Evolutionary conservation across 192 early-diverging fungal genomes (phyloP).

Genomic region (Entrophospora sp.): DNA sequence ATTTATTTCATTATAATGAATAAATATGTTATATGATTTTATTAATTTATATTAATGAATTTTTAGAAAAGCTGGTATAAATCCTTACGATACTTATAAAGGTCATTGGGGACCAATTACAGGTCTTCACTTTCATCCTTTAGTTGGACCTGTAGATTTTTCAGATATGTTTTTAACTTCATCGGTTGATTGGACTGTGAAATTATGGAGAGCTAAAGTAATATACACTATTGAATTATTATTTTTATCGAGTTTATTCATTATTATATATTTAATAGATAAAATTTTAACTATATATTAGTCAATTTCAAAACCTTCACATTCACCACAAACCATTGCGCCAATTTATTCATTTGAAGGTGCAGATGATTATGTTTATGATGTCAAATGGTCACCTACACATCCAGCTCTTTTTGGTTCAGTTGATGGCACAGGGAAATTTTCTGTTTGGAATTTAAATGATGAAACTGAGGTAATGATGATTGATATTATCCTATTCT

Average conservation of each 20-base stretch:
- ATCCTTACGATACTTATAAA: slow-evolving; percentile 71
- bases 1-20: background rate
- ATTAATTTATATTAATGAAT: background rate
- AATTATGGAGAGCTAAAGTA: slow-evolving; percentile 81
- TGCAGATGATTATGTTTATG: slow-evolving; percentile 94
- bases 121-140: slow-evolving; percentile 85
- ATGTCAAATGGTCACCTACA: slow-evolving; percentile 95
- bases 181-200: slow-evolving; percentile 96
- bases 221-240: background rate
- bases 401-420: slow-evolving; percentile 91
- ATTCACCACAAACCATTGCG: slow-evolving; percentile 39
- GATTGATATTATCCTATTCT: slow-evolving; percentile 1
- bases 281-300: slow-evolving; percentile 11
- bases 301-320: slow-evolving; percentile 43
- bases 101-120: slow-evolving; percentile 88
- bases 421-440: slow-evolving; percentile 81
- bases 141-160: slow-evolving; percentile 70
- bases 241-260: background rate
- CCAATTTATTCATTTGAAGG: slow-evolving; percentile 84
- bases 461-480: slow-evolving; percentile 66
- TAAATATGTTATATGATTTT: background rate
- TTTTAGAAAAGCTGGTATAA: slow-evolving; percentile 89
- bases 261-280: background rate
- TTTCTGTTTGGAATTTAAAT: slow-evolving; percentile 94
- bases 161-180: slow-evolving; percentile 86